Conservation (phyloP, 2,329 filamentous ascomycete species). For the Pyrenophora tritici-repentis region DNA sequence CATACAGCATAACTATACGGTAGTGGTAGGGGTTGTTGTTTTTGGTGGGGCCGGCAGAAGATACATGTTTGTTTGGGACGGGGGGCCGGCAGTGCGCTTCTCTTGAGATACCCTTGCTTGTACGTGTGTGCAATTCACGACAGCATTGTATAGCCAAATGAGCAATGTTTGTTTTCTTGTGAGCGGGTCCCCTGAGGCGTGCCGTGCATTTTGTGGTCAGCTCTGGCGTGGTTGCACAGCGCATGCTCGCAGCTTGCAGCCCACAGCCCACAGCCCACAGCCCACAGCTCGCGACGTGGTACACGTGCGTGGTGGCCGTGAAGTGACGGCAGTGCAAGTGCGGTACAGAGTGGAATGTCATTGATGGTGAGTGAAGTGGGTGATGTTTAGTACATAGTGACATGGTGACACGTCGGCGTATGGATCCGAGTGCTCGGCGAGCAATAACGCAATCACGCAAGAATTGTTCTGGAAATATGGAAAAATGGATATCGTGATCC, state of each 20-base stretch:
- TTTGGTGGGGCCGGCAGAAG: too few species aligned
- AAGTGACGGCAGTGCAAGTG: too few species aligned
- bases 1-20: too few species aligned
- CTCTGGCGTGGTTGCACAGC: conserved; percentile 28
- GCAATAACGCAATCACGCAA: too few species aligned
- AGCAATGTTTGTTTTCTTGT: neutral
- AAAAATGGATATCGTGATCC: too few species aligned
- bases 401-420: too few species aligned
- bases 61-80: conserved; percentile 14
- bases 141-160: conserved; percentile 12
- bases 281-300: conserved; percentile 15
- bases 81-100: conserved; percentile 13
- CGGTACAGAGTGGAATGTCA: too few species aligned
- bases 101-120: conserved; percentile 40
- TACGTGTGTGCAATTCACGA: conserved; percentile 18
- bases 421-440: too few species aligned
- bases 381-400: too few species aligned
- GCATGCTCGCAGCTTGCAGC: conserved; percentile 15
- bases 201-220: conserved; percentile 17
- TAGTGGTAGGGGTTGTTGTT: too few species aligned
- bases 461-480: neutral
- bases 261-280: neutral
- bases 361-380: too few species aligned
- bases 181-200: conserved; percentile 17
- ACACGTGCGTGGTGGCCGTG: conserved; percentile 20